Evolutionary conservation across 2,329 filamentous ascomycete species (phyloP).

Genomic region (Hymenoscyphus occultus): DNA sequence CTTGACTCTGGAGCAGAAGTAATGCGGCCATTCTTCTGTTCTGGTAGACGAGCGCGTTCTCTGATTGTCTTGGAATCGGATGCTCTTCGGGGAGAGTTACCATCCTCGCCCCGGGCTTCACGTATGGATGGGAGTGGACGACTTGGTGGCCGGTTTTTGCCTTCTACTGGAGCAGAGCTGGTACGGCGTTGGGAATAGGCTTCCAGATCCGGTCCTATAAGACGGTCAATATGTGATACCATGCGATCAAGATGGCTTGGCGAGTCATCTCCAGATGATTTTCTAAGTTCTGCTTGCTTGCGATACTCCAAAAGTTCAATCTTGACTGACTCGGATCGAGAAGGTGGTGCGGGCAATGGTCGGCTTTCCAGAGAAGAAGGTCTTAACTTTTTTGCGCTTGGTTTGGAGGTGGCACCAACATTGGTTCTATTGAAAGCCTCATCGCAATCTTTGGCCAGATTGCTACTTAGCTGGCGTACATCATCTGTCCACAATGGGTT

Average conservation of each 20-base stretch:
- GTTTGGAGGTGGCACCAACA: conserved; percentile 34
- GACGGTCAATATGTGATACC: conserved; percentile 56
- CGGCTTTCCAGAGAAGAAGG: conserved; percentile 26
- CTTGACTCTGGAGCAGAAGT: conserved; percentile 35
- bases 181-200: conserved; percentile 38
- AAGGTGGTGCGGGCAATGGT: conserved; percentile 34
- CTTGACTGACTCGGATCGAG: conserved; percentile 32
- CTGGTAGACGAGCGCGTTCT: conserved; percentile 16
- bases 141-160: conserved; percentile 13
- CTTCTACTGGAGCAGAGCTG: conserved; percentile 44
- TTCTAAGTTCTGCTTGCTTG: conserved; percentile 32
- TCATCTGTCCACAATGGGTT: conserved; percentile 63
- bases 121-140: conserved; percentile 32
- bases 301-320: conserved; percentile 33
- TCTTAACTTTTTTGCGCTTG: conserved; percentile 13
- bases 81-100: conserved; percentile 18
- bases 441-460: conserved; percentile 86
- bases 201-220: conserved; percentile 45
- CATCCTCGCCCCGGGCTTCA: conserved; percentile 27
- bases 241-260: conserved; percentile 54
- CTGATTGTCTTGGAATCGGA: conserved; percentile 17
- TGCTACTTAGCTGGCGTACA: conserved; percentile 76
- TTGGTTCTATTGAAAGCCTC: conserved; percentile 79
- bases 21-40: conserved; percentile 26
- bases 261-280: conserved; percentile 37